Evolutionary conservation across 108 stramenopile genomes (phyloP), one percentile per base, ranked within the genome.

Genomic region (Pseudonitzschia delicatissima): DNA sequence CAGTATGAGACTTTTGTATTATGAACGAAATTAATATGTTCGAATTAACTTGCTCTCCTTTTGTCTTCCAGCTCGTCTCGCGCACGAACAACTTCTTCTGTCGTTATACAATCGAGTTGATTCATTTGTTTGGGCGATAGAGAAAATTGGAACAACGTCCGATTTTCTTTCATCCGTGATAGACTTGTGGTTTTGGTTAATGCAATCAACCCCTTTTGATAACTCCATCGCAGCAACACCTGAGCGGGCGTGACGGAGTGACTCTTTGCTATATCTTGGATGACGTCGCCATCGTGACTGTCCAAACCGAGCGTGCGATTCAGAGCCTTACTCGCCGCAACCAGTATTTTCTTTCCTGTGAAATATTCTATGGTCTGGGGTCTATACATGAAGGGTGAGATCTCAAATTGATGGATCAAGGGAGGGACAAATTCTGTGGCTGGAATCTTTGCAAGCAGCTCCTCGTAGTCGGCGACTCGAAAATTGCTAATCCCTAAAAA

Each of bases 181-280:
- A 72, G n/a, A 23, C 72, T 77, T 15, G 79, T 72, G 25, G 89
- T 86, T 74, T 95, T 95, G 33, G 77, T 68, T 27, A 94, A 73
- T 1, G 88, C 77, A 51, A 87, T 59, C 12, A 87, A 79, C n/a
- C 87, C 82, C 25, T 91, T 68, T 62, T 95, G 92, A 23, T 91
- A 51, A 20, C 76, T 81, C 96, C 96, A 97, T 25, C 92, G 82
- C 4, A 97, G 59, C 58, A 94, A 53, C n/a, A 97, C 71, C 50
- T 97, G 96, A 8, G 86, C 91, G 6, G 90, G 76, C 26, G 91
- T 87, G 53, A 82, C 81, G 15, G 39, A 64, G 11, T 71, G 57
- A 23, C 88, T 66, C 5, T 33, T 9, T n/a, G 32, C n/a, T 55
- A 11, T 15, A 5, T n/a, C 9, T 11, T 18, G n/a, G 53, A 29